Evolutionary conservation across 208 protist species (phyloP).

Genomic region (Leishmania mexicana): DNA sequence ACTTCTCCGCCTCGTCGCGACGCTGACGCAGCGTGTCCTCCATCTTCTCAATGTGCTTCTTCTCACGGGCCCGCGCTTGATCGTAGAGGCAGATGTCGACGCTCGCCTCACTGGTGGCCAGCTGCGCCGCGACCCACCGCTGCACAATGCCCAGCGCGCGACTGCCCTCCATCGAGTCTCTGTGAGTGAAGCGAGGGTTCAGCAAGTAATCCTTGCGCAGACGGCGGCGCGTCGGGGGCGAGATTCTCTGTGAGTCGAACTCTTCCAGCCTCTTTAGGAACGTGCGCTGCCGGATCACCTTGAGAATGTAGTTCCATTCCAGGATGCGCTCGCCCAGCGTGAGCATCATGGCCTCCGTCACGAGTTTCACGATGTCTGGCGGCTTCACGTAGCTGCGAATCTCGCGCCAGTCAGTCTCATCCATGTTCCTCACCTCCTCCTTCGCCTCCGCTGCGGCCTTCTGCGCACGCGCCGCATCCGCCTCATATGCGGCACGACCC

Average conservation of each 20-base stretch:
- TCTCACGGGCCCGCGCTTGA: slow-evolving; percentile 6
- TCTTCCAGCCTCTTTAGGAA: slow-evolving; percentile 39
- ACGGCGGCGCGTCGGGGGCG: slow-evolving; percentile 13
- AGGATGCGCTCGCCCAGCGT: slow-evolving; percentile 36
- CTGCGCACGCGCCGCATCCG: slow-evolving; percentile 9
- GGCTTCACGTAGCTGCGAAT: slow-evolving; percentile 60
- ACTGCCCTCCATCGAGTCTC: slow-evolving; percentile 52
- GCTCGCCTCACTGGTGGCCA: slow-evolving; percentile 31
- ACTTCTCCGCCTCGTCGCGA: slow-evolving; percentile 15
- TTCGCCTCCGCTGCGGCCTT: slow-evolving; percentile 13
- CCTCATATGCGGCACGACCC: slow-evolving; percentile 20
- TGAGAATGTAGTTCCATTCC: slow-evolving; percentile 35
- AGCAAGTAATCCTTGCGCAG: slow-evolving; percentile 34
- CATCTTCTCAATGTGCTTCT: slow-evolving; percentile 22
- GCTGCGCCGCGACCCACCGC: slow-evolving; percentile 51
- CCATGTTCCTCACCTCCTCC: slow-evolving; percentile 37
- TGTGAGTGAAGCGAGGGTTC: slow-evolving; percentile 54
- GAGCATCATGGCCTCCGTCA: slow-evolving; percentile 45
- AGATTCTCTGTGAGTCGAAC: slow-evolving; percentile 45
- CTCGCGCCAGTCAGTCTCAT: slow-evolving; percentile 57
- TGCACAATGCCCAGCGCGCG: slow-evolving; percentile 50
- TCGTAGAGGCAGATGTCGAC: slow-evolving; percentile 21
- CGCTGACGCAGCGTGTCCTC: slow-evolving; percentile 17
- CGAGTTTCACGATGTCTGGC: slow-evolving; percentile 50
- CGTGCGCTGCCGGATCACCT: slow-evolving; percentile 35